Percentiles rank a stretch among this genome's conserved stretches.
These are phyloP conservation scores for Pachysolen tannophilus DNA, from an alignment of 805 yeast species.

Conservation along the genomic window DNA sequence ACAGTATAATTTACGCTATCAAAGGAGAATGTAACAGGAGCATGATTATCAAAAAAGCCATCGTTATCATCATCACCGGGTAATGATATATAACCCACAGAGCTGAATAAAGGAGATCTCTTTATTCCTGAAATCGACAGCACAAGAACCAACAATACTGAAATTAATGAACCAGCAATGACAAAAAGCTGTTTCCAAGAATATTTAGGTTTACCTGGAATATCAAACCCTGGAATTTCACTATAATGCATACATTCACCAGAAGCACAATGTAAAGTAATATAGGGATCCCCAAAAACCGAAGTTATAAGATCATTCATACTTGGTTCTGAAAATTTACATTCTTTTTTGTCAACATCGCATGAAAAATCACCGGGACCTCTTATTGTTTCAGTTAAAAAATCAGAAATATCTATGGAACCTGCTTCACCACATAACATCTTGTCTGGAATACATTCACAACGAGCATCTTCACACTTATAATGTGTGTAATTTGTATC, in stretches of 20 bases:
- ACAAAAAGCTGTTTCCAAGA: conserved; percentile 38
- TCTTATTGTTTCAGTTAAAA: conserved; percentile 75
- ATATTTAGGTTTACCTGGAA: conserved; percentile 46
- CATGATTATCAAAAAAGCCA: conserved; percentile 44
- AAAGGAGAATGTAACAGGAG: conserved; percentile 71
- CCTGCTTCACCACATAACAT: conserved; percentile 94
- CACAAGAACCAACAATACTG: conserved; percentile 33
- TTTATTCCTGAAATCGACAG: conserved; percentile 41
- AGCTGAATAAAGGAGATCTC: conserved; percentile 53
- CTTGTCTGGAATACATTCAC: conserved; percentile 85
- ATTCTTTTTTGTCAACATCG: conserved; percentile 49
- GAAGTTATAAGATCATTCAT: conserved; percentile 88
- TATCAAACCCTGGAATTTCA: conserved; percentile 83
- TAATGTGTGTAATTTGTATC: conserved; percentile 62
- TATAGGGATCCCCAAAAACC: conserved; percentile 92
- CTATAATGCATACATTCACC: conserved; percentile 92
- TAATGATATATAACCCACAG: conserved; percentile 16
- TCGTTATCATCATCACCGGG: conserved; percentile 27
- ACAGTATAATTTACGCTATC: conserved; percentile 59
- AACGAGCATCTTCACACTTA: conserved; percentile 68
- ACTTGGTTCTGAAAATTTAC: conserved; percentile 87
- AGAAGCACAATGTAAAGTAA: conserved; percentile 70
- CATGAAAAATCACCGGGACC: conserved; percentile 95
- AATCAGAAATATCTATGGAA: conserved; percentile 90
- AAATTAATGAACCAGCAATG: conserved; percentile 34